These are phyloP conservation scores for Butyriboletus loyo DNA, from an alignment of 768 basidiomycete species.

Conservation along the genomic window DNA sequence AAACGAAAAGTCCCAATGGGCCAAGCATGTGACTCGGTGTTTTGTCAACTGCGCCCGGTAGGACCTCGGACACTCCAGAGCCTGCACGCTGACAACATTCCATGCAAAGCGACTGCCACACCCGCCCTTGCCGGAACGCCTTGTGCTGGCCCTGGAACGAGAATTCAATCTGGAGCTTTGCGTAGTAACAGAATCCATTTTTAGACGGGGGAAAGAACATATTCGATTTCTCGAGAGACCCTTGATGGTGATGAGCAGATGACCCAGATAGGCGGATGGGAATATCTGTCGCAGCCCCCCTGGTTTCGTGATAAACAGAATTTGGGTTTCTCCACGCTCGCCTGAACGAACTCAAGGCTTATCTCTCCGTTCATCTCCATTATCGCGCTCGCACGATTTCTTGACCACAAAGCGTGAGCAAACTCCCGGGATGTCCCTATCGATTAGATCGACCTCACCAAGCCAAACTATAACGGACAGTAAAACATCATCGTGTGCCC, in stretches of 20 bases:
- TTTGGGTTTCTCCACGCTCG: not conserved
- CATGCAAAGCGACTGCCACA: not conserved
- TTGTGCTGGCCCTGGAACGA: not conserved
- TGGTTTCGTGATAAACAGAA: not conserved
- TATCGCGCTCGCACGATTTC: not conserved
- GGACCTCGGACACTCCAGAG: conserved; percentile 6
- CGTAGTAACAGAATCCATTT: not conserved
- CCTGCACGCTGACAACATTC: not conserved
- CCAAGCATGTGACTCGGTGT: conserved; percentile 1
- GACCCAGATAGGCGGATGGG: not conserved
- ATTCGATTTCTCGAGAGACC: not conserved
- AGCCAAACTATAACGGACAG: too few species aligned
- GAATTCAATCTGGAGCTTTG: too few species aligned
- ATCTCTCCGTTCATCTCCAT: not conserved
- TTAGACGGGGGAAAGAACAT: not conserved
- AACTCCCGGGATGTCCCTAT: not conserved
- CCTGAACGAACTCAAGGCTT: not conserved
- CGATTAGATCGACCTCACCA: not conserved
- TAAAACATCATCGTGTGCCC: not conserved
- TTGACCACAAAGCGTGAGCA: not conserved
- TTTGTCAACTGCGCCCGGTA: not conserved
- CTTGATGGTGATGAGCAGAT: not conserved
- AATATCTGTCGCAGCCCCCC: too few species aligned
- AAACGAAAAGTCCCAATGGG: not conserved
- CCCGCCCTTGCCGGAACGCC: not conserved